Evolutionary conservation across 2,329 filamentous ascomycete genomes (phyloP).

Genomic region (Cladophialophora carrionii): DNA sequence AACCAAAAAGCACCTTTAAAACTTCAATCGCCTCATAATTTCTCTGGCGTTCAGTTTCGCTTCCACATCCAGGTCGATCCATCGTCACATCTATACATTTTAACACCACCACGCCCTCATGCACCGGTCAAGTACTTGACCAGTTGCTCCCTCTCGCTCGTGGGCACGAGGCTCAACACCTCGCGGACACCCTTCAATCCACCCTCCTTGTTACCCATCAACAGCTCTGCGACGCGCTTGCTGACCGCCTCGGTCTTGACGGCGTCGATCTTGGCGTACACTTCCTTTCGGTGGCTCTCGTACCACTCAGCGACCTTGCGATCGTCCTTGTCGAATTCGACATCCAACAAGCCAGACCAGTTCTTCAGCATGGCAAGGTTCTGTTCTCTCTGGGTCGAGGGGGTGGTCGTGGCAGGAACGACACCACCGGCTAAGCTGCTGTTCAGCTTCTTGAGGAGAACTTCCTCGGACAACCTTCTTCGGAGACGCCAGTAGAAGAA

Average conservation of each 20-base stretch:
- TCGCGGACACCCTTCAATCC: conserved; percentile 84
- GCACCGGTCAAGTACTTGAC: conserved; percentile 57
- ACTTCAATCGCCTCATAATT: conserved; percentile 3
- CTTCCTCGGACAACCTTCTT: conserved; percentile 94
- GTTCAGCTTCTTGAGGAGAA: conserved; percentile 87
- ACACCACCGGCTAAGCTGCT: conserved; percentile 46
- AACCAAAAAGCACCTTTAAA: background rate
- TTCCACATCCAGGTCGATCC: conserved; percentile 1
- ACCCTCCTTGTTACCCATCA: conserved; percentile 68
- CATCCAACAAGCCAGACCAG: conserved; percentile 71
- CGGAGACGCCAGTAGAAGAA: conserved; percentile 99
- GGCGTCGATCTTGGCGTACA: conserved; percentile 80
- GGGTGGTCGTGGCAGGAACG: conserved; percentile 41
- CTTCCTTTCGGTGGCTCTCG: conserved; percentile 84
- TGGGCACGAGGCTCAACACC: conserved; percentile 81
- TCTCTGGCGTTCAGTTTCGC: conserved; percentile 5
- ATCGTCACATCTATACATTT: conserved; percentile 17
- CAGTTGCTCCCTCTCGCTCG: conserved; percentile 83
- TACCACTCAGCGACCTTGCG: conserved; percentile 90
- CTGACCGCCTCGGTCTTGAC: conserved; percentile 77
- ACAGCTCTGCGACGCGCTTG: conserved; percentile 68
- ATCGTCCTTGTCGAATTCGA: conserved; percentile 77
- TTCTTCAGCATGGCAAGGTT: conserved; percentile 77
- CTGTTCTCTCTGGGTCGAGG: conserved; percentile 60
- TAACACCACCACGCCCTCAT: conserved; percentile 13